Percentiles rank a stretch among this genome's conserved stretches.
phyloP scores from a whole-genome alignment of 495 filamentous ascomycete species.

The Hypomontagnella monticulosa region DNA sequence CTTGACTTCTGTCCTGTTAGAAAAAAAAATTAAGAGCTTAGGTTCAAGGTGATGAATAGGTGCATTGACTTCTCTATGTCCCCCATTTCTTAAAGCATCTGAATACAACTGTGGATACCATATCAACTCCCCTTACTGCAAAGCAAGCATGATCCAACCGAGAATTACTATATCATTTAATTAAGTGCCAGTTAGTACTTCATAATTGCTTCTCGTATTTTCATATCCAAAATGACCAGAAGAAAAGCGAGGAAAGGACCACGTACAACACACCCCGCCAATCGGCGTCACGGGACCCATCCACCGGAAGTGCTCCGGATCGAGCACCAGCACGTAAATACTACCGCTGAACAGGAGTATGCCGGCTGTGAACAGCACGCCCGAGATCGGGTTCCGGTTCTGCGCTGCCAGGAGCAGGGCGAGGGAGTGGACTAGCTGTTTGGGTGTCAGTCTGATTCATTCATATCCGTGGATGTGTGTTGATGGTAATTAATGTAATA shows the following conservation, averaged over 20 bases:
- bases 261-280: slow-evolving; percentile 61
- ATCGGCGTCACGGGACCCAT: slow-evolving; percentile 69
- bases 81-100: neutral
- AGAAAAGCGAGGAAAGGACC: neutral
- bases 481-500: too few species aligned
- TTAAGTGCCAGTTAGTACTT: too few species aligned
- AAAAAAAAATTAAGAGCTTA: neutral
- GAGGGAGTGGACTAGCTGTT: slow-evolving; percentile 66
- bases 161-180: slow-evolving; percentile 31
- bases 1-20: neutral
- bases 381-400: slow-evolving; percentile 49
- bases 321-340: slow-evolving; percentile 67
- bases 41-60: neutral
- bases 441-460: neutral
- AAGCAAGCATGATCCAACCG: slow-evolving; percentile 44
- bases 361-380: slow-evolving; percentile 55
- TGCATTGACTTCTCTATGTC: neutral
- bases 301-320: slow-evolving; percentile 63
- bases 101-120: neutral
- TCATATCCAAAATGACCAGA: neutral
- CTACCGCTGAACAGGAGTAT: slow-evolving; percentile 69
- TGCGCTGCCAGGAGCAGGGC: slow-evolving; percentile 61
- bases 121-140: slow-evolving; percentile 2
- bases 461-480: neutral
- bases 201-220: too few species aligned